phyloP scores from a whole-genome alignment of 345 rosid species.

The Euphorbia peplus region DNA sequence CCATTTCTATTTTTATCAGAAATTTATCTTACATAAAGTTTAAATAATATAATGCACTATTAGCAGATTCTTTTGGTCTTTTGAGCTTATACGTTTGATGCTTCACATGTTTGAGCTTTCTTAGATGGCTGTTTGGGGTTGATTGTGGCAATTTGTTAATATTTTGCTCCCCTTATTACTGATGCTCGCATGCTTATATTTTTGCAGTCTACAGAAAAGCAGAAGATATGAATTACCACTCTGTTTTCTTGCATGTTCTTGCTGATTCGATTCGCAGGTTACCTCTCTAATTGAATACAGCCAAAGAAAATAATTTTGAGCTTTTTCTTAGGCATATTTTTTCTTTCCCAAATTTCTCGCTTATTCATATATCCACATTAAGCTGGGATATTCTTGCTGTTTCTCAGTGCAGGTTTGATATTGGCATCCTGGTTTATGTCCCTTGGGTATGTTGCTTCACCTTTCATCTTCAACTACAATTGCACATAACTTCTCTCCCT shows the following conservation, averaged over 20 bases:
- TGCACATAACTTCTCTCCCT: background rate
- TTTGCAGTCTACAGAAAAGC: slow-evolving; percentile 83
- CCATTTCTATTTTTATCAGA: slow-evolving; percentile 9
- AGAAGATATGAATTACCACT: slow-evolving; percentile 96
- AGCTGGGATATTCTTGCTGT: slow-evolving; percentile 28
- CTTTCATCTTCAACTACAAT: background rate
- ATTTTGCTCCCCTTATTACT: slow-evolving; percentile 5
- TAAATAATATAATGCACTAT: background rate
- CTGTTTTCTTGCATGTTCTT: slow-evolving; percentile 89
- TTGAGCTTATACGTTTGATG: background rate
- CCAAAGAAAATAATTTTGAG: background rate
- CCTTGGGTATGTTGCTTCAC: slow-evolving; percentile 58
- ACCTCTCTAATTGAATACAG: slow-evolving; percentile 11
- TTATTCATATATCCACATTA: slow-evolving; percentile 26
- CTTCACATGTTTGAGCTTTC: background rate
- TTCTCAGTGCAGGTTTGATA: slow-evolving; percentile 96
- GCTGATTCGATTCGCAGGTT: slow-evolving; percentile 96
- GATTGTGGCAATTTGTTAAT: background rate
- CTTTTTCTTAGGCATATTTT: background rate
- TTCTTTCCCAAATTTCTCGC: background rate
- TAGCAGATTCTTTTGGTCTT: background rate
- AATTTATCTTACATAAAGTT: slow-evolving; percentile 5
- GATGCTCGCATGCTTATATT: slow-evolving; percentile 11
- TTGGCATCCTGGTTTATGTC: slow-evolving; percentile 96
- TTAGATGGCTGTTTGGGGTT: background rate